These are phyloP conservation scores for Mucor racemosus DNA, from an alignment of 371 early-diverging fungal species.

Conservation along the genomic window DNA sequence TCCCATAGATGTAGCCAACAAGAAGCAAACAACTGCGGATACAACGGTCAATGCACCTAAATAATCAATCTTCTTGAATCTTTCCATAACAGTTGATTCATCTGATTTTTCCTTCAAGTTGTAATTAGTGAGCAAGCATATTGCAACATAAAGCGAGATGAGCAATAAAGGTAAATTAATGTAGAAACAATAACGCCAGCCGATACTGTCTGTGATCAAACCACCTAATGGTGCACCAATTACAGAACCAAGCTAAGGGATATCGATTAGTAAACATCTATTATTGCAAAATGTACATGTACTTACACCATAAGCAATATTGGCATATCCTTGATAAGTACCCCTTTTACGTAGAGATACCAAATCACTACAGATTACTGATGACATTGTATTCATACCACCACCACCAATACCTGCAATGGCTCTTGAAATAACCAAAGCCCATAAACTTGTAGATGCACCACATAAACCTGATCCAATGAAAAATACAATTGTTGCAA, in stretches of 20 bases:
- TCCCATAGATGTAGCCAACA: slow-evolving; percentile 69
- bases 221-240: slow-evolving; percentile 58
- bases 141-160: slow-evolving; percentile 56
- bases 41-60: slow-evolving; percentile 62
- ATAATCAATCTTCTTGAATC: slow-evolving; percentile 68
- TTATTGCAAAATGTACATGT: too few species aligned
- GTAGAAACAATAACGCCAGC: slow-evolving; percentile 77
- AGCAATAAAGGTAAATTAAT: slow-evolving; percentile 78
- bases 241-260: slow-evolving; percentile 64
- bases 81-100: slow-evolving; percentile 48
- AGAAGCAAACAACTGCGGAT: slow-evolving; percentile 54
- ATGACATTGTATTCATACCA: slow-evolving; percentile 49
- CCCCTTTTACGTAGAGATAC: slow-evolving; percentile 55
- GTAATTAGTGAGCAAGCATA: slow-evolving; percentile 40
- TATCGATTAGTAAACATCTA: too few species aligned
- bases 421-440: slow-evolving; percentile 77
- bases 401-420: slow-evolving; percentile 85
- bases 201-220: slow-evolving; percentile 56
- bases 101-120: slow-evolving; percentile 39
- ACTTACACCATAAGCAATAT: slow-evolving; percentile 52
- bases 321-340: slow-evolving; percentile 54
- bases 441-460: slow-evolving; percentile 58
- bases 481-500: slow-evolving; percentile 61
- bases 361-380: slow-evolving; percentile 49
- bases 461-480: slow-evolving; percentile 65